Evolutionary conservation across 2,329 filamentous ascomycete genomes (phyloP), one percentile per base, ranked within the genome.

Genomic region (Aspergillus costaricaensis): DNA sequence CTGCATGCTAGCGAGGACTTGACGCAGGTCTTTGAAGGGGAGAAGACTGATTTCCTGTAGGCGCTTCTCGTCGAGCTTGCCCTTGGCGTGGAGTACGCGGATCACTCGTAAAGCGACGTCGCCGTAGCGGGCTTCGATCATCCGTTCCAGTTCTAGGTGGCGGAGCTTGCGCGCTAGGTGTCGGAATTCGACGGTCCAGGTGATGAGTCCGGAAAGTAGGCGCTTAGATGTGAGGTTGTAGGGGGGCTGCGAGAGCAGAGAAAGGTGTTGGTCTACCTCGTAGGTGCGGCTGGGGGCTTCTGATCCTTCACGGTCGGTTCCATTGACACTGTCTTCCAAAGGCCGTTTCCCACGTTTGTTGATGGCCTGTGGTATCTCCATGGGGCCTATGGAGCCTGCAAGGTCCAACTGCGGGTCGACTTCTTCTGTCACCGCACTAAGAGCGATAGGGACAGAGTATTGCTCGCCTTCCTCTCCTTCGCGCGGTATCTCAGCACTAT

Each of bases 31-130:
- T 60, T 89, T 88, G 69, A 94, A 91, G 59, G 90, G 89, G 81
- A 97, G 89, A 62, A 99, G 85, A 56, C 90, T 91, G 58, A 92
- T 83, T 53, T 88, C 88, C 39, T 91, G 90, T 12, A 97, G 83
- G 62, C 91, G 88, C 76, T 96, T 96, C 76, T 99, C 95, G 67
- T 98, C 94, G n/a, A 98, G 82, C 72, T 95, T 96, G 56, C 95
- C 95, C 72, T 93, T 92, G 60, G 90, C 88, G 41, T 90, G 85
- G 19, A 99, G 83, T 58, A 98, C 92, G 19, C 92, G 89, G 19
- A 92, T 85, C n/a, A 99, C 82, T 8, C 94, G 90, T 17, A 94
- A 84, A 0, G 92, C 92, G 50, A 90, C 82, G 7, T 86, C 85
- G 7, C 92, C 92, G 67, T 91, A 92, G 2, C 87, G 86, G 55